Conservation (phyloP, 495 filamentous ascomycete species). For the Gamarada debralockiae region DNA sequence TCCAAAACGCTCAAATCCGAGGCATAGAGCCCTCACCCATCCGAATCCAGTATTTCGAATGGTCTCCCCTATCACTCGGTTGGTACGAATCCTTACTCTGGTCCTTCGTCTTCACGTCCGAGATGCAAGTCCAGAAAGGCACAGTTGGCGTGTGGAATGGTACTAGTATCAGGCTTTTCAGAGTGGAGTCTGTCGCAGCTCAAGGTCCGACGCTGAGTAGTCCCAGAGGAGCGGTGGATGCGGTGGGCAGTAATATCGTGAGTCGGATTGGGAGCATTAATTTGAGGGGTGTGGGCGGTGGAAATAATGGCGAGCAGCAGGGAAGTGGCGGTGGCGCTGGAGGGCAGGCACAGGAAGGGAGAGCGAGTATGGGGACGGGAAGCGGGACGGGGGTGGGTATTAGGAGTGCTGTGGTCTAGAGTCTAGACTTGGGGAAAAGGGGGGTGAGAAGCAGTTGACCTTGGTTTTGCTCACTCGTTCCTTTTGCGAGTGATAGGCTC, state of each 20-base stretch:
- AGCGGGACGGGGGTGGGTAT: slow-evolving; percentile 7
- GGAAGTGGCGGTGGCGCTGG: background rate
- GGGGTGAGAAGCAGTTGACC: background rate
- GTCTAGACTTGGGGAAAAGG: background rate
- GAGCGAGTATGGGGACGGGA: slow-evolving; percentile 13
- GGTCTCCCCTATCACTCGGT: slow-evolving; percentile 86
- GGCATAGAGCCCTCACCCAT: slow-evolving; percentile 72
- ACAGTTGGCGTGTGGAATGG: slow-evolving; percentile 96
- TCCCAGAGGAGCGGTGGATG: slow-evolving; percentile 90
- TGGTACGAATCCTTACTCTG: slow-evolving; percentile 97
- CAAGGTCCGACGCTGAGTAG: slow-evolving; percentile 77
- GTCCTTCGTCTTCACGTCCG: slow-evolving; percentile 89
- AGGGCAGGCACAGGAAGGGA: background rate
- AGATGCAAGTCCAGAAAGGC: slow-evolving; percentile 83
- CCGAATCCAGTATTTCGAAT: slow-evolving; percentile 88
- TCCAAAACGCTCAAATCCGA: slow-evolving; percentile 27
- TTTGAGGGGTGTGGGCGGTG: slow-evolving; percentile 15
- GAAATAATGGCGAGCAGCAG: background rate
- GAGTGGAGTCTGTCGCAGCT: slow-evolving; percentile 77
- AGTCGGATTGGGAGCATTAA: slow-evolving; percentile 79
- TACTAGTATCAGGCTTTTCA: slow-evolving; percentile 82
- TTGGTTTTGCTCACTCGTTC: too few relatives aligned
- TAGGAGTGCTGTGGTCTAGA: slow-evolving; percentile 10
- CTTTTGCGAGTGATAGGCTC: too few relatives aligned
- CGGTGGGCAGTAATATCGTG: slow-evolving; percentile 89